Evolutionary conservation across 331 rosid genomes (phyloP).

Genomic region (Rhamnella rubrinervis): DNA sequence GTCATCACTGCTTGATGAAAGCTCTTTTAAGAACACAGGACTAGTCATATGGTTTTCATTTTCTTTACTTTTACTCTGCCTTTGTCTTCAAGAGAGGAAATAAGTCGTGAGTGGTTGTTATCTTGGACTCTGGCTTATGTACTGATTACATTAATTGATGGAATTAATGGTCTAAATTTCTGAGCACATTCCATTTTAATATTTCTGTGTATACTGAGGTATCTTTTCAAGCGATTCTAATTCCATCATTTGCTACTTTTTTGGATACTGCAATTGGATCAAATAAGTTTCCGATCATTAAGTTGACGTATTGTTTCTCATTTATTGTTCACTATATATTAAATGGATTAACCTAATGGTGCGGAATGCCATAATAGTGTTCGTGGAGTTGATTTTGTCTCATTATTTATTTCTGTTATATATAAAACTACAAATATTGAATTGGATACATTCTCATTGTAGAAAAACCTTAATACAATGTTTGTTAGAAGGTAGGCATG

Average conservation of each 20-base stretch:
- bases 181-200: conserved; percentile 14
- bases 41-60: conserved; percentile 44
- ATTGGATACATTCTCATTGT: no score
- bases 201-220: not conserved
- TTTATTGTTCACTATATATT: no score
- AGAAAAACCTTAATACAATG: no score
- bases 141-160: conserved; percentile 38
- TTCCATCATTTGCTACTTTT: conserved; percentile 2
- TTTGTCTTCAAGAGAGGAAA: conserved; percentile 45
- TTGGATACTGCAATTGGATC: not conserved
- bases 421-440: no score
- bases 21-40: conserved; percentile 44
- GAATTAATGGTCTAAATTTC: conserved; percentile 34
- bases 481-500: no score
- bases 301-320: no score
- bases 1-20: conserved; percentile 41
- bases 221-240: conserved; percentile 14
- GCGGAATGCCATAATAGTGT: no score
- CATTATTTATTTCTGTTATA: no score
- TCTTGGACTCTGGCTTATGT: conserved; percentile 40
- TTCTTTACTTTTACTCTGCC: conserved; percentile 34
- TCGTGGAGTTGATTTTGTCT: no score
- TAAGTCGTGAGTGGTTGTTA: conserved; percentile 43
- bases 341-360: no score
- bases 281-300: no score